phyloP scores from a whole-genome alignment of 305 asterid species.

The Solanum hybrid region DNA sequence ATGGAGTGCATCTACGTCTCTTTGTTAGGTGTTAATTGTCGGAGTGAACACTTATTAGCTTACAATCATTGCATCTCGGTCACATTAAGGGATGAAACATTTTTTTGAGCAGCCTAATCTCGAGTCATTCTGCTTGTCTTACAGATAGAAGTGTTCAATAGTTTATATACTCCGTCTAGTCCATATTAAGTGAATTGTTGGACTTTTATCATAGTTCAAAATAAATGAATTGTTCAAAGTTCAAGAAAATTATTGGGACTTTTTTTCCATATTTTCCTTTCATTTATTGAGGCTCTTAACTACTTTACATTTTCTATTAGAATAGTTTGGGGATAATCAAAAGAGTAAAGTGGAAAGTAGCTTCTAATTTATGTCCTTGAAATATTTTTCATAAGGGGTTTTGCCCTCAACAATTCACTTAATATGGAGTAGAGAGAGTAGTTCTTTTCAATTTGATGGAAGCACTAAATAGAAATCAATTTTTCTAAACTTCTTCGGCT shows the following conservation, averaged over 20 bases:
- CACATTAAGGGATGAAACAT: background rate
- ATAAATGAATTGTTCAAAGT: background rate
- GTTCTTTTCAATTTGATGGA: background rate
- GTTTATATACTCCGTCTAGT: background rate
- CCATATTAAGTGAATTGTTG: background rate
- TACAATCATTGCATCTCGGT: background rate
- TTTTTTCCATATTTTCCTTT: background rate
- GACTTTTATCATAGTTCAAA: background rate
- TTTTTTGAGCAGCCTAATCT: background rate
- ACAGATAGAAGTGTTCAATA: background rate
- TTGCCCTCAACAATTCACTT: background rate
- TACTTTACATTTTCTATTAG: background rate
- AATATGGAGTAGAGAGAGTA: background rate
- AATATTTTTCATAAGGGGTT: background rate
- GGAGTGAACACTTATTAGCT: background rate
- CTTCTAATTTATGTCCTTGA: background rate
- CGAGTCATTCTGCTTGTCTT: background rate
- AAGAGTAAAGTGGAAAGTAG: background rate
- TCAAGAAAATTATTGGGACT: background rate
- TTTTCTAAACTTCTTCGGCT: background rate
- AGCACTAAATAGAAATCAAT: background rate
- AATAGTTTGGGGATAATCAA: background rate
- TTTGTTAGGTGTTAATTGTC: background rate
- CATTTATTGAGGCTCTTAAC: background rate
- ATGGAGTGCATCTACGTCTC: background rate